These are phyloP conservation scores for Platanthera zijinensis DNA, from an alignment of 106 monocot genomes.

Conservation along the genomic window DNA sequence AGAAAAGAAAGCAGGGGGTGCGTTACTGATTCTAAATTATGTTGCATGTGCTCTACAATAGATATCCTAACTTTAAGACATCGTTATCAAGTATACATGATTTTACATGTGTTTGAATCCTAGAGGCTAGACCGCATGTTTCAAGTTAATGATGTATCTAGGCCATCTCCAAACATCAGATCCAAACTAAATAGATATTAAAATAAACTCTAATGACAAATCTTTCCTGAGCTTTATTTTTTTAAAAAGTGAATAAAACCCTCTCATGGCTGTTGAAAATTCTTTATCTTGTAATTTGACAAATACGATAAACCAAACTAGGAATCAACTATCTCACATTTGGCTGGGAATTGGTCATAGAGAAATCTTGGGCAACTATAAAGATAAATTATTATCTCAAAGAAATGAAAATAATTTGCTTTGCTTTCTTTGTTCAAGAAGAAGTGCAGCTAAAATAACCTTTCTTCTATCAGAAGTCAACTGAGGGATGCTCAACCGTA, in stretches of 20 bases:
- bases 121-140: too few species aligned
- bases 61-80: too few species aligned
- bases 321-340: background rate
- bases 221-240: background rate
- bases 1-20: too few species aligned
- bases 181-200: background rate
- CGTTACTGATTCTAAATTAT: too few species aligned
- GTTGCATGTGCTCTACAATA: too few species aligned
- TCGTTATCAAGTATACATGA: too few species aligned
- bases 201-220: background rate
- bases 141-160: background rate
- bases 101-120: background rate
- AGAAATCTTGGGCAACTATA: background rate
- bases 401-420: background rate
- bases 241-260: background rate
- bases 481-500: conserved; percentile 68
- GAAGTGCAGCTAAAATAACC: conserved; percentile 27
- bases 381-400: background rate
- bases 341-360: background rate
- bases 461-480: conserved; percentile 94
- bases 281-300: background rate
- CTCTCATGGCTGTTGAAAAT: background rate
- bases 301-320: background rate
- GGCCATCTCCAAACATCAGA: background rate
- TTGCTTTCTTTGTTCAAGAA: background rate